Evolutionary conservation across 768 basidiomycete species (phyloP), one percentile per base, ranked within the genome.

Genomic region (Suillus alpinus): DNA sequence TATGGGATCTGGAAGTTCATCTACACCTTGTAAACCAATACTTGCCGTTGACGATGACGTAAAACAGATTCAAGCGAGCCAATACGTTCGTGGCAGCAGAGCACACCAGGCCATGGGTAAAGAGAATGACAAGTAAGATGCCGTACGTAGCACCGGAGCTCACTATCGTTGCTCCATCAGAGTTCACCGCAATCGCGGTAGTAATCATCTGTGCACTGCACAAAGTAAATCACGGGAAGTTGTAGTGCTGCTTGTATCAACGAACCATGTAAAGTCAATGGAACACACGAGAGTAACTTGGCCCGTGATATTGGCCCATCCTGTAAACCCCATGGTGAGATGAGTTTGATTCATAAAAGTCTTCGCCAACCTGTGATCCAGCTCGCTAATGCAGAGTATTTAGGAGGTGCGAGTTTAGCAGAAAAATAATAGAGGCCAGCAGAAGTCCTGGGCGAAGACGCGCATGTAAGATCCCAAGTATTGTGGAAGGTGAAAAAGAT

Each of bases 391-490:
- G 87, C 79, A 3, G 86, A 79, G 59, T 84, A 83, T 66, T 80
- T 77, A 6, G 80, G 79, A 1, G 87, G 86, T 2, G 89, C 89
- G 47, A 91, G 71, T 68, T 87, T 90, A 0, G 89, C 86, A 2
- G 89, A 87, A 71, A 90, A 91, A 70, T 90, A 91, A 69, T 91
- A 91, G 18, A 91, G 76, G 0, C 89, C 89, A 7, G 89, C 89
- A 63, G 89, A 91, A 26, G 89, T 91, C 57, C 89, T 91, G 18
- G 26, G 16, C 6, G 14, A 13, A 31, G 20, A 40, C 20, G 29
- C 2, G 14, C 20, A 39, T 55, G 16, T 53, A 14, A 53, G 23
- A 8, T 23, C 14, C 8, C 57, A 52, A 46, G 40, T 34, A 29
- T 58, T 51, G 52, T 50, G 26, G 26, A 34, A n/a, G 41, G 37